A percentile compares a stretch with the other conserved stretches of the same genome.
These are phyloP conservation scores for Lentinula sp. DNA, from an alignment of 768 basidiomycete genomes.

Conservation along the genomic window DNA sequence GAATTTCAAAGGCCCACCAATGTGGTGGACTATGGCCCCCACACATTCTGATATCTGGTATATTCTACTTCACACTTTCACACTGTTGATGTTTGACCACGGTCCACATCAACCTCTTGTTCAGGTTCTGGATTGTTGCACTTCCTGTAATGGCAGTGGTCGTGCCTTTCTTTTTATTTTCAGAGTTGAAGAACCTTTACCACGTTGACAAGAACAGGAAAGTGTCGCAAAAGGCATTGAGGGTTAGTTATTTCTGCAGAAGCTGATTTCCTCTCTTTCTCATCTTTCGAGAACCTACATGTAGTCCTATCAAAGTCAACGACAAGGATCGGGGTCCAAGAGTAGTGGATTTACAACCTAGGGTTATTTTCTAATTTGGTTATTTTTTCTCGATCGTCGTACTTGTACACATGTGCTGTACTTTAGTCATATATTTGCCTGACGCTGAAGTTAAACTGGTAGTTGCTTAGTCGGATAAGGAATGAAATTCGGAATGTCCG, in stretches of 20 bases:
- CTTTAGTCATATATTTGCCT: no score
- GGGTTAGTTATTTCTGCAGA: slow-evolving; percentile 17
- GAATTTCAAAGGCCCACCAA: slow-evolving; percentile 42
- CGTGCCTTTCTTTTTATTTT: slow-evolving; percentile 44
- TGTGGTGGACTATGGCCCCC: slow-evolving; percentile 38
- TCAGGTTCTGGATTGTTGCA: slow-evolving; percentile 64
- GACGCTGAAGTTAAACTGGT: no score
- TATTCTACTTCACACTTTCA: slow-evolving; percentile 12
- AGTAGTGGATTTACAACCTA: no score
- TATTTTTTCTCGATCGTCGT: no score
- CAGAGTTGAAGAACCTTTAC: slow-evolving; percentile 39
- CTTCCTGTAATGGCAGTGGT: slow-evolving; percentile 52
- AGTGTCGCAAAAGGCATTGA: slow-evolving; percentile 19
- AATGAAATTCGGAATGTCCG: neutral
- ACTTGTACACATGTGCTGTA: no score
- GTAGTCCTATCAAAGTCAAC: neutral
- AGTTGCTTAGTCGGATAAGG: no score
- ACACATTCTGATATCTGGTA: slow-evolving; percentile 42
- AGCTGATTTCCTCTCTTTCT: neutral
- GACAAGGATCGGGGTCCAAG: neutral
- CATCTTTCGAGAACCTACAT: neutral
- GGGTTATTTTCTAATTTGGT: no score
- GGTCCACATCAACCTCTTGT: neutral
- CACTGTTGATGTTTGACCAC: neutral
- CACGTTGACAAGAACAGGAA: slow-evolving; percentile 43